A percentile compares a stretch with the other conserved stretches of the same genome.
These are phyloP conservation scores for Wickerhamomyces pijperi DNA, from an alignment of 805 yeast species.

Conservation along the genomic window DNA sequence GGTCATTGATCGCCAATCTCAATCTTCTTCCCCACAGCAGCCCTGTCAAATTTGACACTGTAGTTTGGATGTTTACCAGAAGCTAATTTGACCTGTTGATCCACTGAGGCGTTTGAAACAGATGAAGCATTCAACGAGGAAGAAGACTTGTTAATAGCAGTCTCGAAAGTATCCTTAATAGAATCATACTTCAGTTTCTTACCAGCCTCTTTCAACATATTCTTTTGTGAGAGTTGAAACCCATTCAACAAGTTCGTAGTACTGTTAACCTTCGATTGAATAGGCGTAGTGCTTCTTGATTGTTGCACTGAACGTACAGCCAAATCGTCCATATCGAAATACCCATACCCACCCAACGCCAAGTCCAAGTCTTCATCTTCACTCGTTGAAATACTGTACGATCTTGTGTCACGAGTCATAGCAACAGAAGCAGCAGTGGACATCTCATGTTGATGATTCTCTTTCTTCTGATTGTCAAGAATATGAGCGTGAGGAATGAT, in stretches of 20 bases:
- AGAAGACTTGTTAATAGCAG: neutral
- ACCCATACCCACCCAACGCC: conserved; percentile 67
- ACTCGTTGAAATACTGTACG: conserved; percentile 14
- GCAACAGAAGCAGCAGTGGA: conserved; percentile 4
- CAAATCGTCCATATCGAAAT: conserved; percentile 62
- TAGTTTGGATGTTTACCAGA: conserved; percentile 11
- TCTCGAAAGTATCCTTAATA: neutral
- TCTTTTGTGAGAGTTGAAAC: conserved; percentile 10
- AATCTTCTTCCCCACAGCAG: conserved; percentile 28
- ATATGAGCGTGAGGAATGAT: conserved; percentile 20
- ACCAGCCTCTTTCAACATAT: conserved; percentile 11
- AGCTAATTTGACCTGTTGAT: neutral
- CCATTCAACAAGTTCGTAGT: conserved; percentile 4
- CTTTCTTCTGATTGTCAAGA: conserved; percentile 22
- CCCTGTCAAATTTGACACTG: conserved; percentile 29
- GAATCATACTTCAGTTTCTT: conserved; percentile 13
- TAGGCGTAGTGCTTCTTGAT: conserved; percentile 17
- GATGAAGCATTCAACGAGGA: neutral
- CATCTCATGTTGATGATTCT: neutral
- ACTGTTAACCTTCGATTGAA: conserved; percentile 9
- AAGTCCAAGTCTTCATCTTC: conserved; percentile 15
- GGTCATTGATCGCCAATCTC: conserved; percentile 13
- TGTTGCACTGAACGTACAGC: conserved; percentile 45
- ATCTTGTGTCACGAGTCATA: conserved; percentile 7
- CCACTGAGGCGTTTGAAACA: neutral